Conservation (phyloP, 176 grass and related monocot genomes). For the Rhynchospora breviuscula region DNA sequence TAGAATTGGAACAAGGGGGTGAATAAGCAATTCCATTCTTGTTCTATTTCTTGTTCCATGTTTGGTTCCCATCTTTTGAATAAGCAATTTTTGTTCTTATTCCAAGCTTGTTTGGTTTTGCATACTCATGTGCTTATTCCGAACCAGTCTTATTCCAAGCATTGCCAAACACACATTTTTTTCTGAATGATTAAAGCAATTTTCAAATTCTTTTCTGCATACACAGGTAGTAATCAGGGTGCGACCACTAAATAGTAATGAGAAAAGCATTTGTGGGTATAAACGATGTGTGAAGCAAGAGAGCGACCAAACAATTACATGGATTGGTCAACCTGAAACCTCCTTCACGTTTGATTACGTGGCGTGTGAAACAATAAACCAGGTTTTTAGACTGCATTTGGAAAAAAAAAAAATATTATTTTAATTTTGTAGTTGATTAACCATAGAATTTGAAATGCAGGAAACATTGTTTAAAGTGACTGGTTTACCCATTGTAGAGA, state of each 20-base stretch:
- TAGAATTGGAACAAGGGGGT: too few relatives aligned
- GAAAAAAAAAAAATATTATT: conserved; percentile 4
- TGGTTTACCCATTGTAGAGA: conserved; percentile 96
- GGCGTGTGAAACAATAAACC: conserved; percentile 85
- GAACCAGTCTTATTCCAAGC: too few relatives aligned
- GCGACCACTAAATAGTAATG: conserved; percentile 60
- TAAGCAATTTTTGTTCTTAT: too few relatives aligned
- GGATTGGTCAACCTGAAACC: conserved; percentile 85
- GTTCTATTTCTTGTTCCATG: too few relatives aligned
- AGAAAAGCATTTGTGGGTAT: conserved; percentile 53
- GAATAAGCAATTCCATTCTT: too few relatives aligned
- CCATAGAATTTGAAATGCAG: conserved; percentile 33
- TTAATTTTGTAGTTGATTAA: conserved; percentile 23
- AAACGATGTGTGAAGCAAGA: conserved; percentile 90
- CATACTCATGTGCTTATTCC: too few relatives aligned
- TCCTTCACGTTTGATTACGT: conserved; percentile 89
- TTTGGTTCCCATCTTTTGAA: too few relatives aligned
- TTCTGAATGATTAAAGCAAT: conserved; percentile 5
- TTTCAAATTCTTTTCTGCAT: conserved; percentile 23
- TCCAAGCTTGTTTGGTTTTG: too few relatives aligned
- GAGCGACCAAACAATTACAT: conserved; percentile 65
- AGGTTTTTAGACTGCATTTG: conserved; percentile 39
- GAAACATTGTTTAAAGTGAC: conserved; percentile 87
- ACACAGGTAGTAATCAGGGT: conserved; percentile 85
- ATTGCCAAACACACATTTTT: too few relatives aligned